These are phyloP conservation scores for Fusarium equiseti DNA, from an alignment of 2,329 filamentous ascomycete genomes.

Conservation along the genomic window DNA sequence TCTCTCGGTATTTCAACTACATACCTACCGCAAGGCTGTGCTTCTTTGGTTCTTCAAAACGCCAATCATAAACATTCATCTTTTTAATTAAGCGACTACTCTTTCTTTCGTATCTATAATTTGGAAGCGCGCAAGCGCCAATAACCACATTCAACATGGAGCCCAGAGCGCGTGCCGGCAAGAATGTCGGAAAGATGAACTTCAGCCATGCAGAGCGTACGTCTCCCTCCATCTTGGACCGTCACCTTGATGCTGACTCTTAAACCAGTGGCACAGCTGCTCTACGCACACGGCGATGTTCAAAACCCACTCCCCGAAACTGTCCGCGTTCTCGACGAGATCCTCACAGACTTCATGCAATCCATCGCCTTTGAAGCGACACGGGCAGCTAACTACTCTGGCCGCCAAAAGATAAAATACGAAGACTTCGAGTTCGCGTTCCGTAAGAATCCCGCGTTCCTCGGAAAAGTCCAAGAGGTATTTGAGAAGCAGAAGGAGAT, in stretches of 20 bases:
- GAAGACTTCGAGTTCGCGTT: slow-evolving; percentile 98
- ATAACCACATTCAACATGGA: slow-evolving; percentile 68
- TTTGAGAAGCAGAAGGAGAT: slow-evolving; percentile 89
- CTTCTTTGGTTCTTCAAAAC: background rate
- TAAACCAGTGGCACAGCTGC: slow-evolving; percentile 74
- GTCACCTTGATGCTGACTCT: background rate
- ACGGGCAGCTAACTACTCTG: slow-evolving; percentile 84
- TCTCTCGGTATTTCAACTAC: slow-evolving; percentile 35
- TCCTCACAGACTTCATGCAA: slow-evolving; percentile 96
- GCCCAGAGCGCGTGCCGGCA: slow-evolving; percentile 79
- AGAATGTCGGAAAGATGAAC: slow-evolving; percentile 86
- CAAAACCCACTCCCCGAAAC: slow-evolving; percentile 84
- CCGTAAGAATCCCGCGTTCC: slow-evolving; percentile 83
- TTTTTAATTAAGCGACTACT: background rate
- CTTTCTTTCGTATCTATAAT: background rate
- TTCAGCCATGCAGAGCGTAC: slow-evolving; percentile 78
- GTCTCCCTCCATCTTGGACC: slow-evolving; percentile 41
- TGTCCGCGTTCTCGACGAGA: slow-evolving; percentile 89
- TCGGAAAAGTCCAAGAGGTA: slow-evolving; percentile 90
- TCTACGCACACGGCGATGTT: slow-evolving; percentile 85
- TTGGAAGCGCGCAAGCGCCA: slow-evolving; percentile 20
- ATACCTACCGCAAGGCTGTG: slow-evolving; percentile 37
- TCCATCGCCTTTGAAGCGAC: slow-evolving; percentile 92
- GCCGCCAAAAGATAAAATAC: slow-evolving; percentile 96
- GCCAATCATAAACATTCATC: background rate